Base-by-base conservation (phyloP, 2,329 filamentous ascomycete genomes). In the Alternaria infectoria region DNA sequence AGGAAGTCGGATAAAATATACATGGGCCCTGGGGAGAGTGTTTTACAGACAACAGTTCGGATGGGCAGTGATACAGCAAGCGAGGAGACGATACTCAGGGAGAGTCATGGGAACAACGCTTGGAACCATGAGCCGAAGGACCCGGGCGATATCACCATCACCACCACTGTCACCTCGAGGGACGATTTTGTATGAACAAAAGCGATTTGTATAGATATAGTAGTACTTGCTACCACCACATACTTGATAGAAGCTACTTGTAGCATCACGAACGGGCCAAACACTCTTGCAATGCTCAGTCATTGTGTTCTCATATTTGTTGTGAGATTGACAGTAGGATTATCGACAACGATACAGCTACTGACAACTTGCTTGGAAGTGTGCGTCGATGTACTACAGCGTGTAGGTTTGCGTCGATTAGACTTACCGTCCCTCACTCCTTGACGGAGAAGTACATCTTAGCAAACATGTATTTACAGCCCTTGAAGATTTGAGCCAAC, bases 81-180 rank as follows among this genome's bases (percentile, higher is more conserved):
- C 43, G 72, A 75, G 46, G 74, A 77, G 61, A 71, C 69, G 23
- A 75, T 77, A 23, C 51, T 75, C 12, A 59, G 69, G 43, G 72
- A 69, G 17, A 59, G 43, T 47, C 54, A 40, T n/a, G 46, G 36
- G 26, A 50, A 52, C 25, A 52, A 59, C 26, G 12, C 49, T 12
- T 57, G 51, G 57, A 57, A 65, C 11, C 32, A 49, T 13, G 51
- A 54, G 11, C 19, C 47, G 13, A 68, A 61, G 44, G 63, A 66
- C 26, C 46, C 59, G n/a, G 51, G 61, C 11, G 67, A 71, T 28
- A 68, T 71, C 10, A 52, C 26, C 5, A 63, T 70, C 19, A 68
- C 60, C 28, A 66, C 65, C 3, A 63, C 62, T 11, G 47, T 62
- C 17, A 62, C 59, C 40, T 62, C 61, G 13, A 67, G 50, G 21